Evolutionary conservation across 495 filamentous ascomycete species (phyloP).

Genomic region (Echria macrotheca): DNA sequence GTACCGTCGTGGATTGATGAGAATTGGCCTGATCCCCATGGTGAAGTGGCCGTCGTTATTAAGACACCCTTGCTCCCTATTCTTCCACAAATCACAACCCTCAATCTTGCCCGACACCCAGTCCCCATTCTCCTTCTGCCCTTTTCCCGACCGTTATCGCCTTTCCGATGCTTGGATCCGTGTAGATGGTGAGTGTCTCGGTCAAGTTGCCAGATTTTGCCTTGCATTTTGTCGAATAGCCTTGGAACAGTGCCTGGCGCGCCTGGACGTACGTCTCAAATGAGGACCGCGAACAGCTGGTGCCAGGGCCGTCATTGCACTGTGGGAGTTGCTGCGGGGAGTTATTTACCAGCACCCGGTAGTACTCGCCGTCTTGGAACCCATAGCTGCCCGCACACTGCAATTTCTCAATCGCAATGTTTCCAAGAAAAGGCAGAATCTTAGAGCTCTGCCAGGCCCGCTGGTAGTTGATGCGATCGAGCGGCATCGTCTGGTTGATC

Average conservation of each 20-base stretch:
- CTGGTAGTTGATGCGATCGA: slow-evolving; percentile 39
- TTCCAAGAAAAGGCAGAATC: slow-evolving; percentile 40
- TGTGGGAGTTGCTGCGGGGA: slow-evolving; percentile 31
- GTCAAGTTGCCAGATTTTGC: slow-evolving; percentile 31
- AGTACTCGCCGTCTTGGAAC: slow-evolving; percentile 33
- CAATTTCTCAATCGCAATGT: slow-evolving; percentile 39
- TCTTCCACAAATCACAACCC: neutral
- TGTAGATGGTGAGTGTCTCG: slow-evolving; percentile 31
- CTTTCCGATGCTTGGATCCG: slow-evolving; percentile 26
- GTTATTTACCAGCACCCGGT: slow-evolving; percentile 32
- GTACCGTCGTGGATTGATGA: neutral
- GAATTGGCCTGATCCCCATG: neutral
- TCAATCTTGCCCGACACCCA: slow-evolving; percentile 1
- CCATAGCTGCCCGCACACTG: slow-evolving; percentile 32
- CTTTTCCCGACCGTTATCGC: slow-evolving; percentile 33
- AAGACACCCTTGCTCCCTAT: neutral
- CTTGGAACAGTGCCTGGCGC: slow-evolving; percentile 26
- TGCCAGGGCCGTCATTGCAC: slow-evolving; percentile 33
- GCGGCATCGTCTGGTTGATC: slow-evolving; percentile 46
- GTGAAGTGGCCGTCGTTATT: no score
- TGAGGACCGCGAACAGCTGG: slow-evolving; percentile 27
- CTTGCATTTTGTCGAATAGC: slow-evolving; percentile 30
- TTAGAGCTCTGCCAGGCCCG: slow-evolving; percentile 43
- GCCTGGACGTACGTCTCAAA: slow-evolving; percentile 29
- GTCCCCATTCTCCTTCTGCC: no score